Evolutionary conservation across 1,284 basidiomycete genomes (phyloP), one percentile per base, ranked within the genome.

Genomic region (Coniferiporia sulphurascens): DNA sequence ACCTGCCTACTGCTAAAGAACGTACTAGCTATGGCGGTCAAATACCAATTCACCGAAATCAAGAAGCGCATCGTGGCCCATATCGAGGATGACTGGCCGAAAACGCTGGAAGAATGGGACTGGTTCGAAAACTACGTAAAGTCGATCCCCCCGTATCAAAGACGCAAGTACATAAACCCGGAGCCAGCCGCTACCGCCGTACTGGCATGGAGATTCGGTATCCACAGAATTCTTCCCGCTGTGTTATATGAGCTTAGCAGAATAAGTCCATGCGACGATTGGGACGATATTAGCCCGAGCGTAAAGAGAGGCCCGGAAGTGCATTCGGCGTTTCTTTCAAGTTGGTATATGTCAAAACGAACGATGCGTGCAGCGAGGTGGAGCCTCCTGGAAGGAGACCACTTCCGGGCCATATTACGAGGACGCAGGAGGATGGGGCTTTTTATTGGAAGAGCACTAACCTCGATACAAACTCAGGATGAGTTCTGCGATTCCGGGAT

Each of bases 71-170:
- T 61, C 17, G 48, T 61, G 13, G 21, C 36, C 12, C 48, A 58
- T 34, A 27, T 61, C 15, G 55, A 61, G 43, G 36, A 19, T n/a
- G 55, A 61, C 52, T 61, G 60, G 60, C 60, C 60, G 17, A 17
- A 34, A 12, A 53, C 60, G 15, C 44, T 61, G 1, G 43, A 48
- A 38, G 60, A 59, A 15, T 61, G 60, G 60, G 49, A 58, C 43
- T 21, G 34, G 8, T 50, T 51, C 35, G 56, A 61, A 7, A 43
- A n/a, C n/a, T 43, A 13, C 41, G 10, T 12, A n/a, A 7, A 43
- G 41, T 13, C 41, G 41, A 13, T n/a, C 10, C 10, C 41, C 41
- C 41, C n/a, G 41, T 13, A 3, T 43, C 27, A 27, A n/a, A 12
- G 41, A 36, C 15, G n/a, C 12, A 9, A 15, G 17, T 32, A 19